These are phyloP conservation scores for Phaeoacremonium minimum DNA, from an alignment of 2,329 filamentous ascomycete species.

Conservation along the genomic window DNA sequence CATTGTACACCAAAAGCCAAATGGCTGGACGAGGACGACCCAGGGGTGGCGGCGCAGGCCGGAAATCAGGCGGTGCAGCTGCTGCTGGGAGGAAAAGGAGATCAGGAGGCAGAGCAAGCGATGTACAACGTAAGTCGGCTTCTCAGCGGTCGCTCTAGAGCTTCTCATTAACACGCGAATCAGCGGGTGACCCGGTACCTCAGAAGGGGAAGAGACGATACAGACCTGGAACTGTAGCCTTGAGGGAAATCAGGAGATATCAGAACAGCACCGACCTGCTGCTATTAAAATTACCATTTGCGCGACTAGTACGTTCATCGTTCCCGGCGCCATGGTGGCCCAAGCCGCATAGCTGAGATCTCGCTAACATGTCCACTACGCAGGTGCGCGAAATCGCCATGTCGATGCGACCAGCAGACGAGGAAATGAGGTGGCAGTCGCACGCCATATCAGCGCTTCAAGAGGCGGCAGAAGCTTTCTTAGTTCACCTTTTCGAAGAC, in stretches of 20 bases:
- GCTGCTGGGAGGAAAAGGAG: conserved; percentile 19
- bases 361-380: conserved; percentile 5
- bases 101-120: conserved; percentile 33
- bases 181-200: conserved; percentile 72
- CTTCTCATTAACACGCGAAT: too few relatives aligned
- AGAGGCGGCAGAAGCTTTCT: conserved; percentile 92
- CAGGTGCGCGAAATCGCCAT: conserved; percentile 71
- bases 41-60: conserved; percentile 5
- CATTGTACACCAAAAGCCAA: background rate
- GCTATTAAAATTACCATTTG: conserved; percentile 75
- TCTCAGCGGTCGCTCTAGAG: too few relatives aligned
- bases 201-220: conserved; percentile 60
- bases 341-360: background rate
- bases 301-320: conserved; percentile 56
- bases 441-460: conserved; percentile 91
- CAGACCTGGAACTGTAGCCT: conserved; percentile 75
- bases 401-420: conserved; percentile 54
- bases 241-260: conserved; percentile 87
- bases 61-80: conserved; percentile 12
- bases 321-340: background rate
- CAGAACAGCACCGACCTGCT: conserved; percentile 87
- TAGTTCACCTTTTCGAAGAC: conserved; percentile 95
- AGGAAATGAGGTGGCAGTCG: conserved; percentile 89
- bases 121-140: conserved; percentile 40
- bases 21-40: background rate